Evolutionary conservation across 2,329 filamentous ascomycete genomes (phyloP), one percentile per base, ranked within the genome.

Genomic region (Ceratocystis ficicola): DNA sequence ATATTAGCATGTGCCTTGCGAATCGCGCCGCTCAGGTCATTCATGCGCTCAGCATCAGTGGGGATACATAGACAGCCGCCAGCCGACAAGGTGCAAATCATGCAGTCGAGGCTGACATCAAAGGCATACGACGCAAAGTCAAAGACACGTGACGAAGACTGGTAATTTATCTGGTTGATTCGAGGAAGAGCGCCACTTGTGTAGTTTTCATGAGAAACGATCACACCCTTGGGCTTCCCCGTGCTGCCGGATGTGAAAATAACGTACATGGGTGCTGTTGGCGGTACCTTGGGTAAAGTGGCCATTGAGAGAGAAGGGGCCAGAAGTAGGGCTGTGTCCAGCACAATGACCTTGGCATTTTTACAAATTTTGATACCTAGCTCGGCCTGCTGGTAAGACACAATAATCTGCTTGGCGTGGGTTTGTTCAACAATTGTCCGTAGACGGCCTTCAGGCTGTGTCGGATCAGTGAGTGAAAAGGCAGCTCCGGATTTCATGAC

Each of bases 241-340:
- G 84, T 86, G 67, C 82, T 86, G 15, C 84, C 84, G 0, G 83
- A 86, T 10, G 84, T 86, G 71, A 86, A 86, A 70, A 86, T 84
- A 70, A 86, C 81, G 68, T 81, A 81, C 44, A 80, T 75, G 7
- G 78, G 75, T 0, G 75, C 72, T 4, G 72, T 72, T 1, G 77
- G 69, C 2, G 84, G 73, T n/a, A 80, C 76, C 0, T 66, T 62
- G 0, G 76, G 76, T 1, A 77, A 70, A 5, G 63, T 15, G 3
- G 3, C 8, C 10, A 57, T 50, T 3, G 65, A 61, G 30, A 22
- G 17, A 28, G 52, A 28, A 48, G 65, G 63, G 20, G 20, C 22
- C 6, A 66, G 44, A 4, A 63, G 44, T 15, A 67, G 22, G 25
- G 44, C 52, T 36, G 44, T 61, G 28, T 67, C 67, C 30, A 65